phyloP scores from a whole-genome alignment of 176 grass and related monocot species.

The Avena atlantica region DNA sequence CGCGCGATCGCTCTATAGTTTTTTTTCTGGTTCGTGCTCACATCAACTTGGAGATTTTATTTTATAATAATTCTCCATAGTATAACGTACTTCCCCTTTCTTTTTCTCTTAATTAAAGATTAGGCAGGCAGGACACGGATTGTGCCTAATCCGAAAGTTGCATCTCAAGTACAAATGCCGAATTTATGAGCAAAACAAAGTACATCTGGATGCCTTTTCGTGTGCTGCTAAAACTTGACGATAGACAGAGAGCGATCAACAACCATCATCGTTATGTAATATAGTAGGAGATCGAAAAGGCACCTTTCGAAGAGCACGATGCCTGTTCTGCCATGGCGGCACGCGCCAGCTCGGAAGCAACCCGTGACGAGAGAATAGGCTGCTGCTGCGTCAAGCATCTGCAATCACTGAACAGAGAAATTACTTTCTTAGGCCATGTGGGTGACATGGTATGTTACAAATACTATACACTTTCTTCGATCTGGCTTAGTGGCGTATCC shows the following conservation, averaged over 20 bases:
- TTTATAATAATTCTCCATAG: too few relatives aligned
- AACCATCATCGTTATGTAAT: background rate
- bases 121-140: background rate
- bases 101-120: background rate
- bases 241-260: background rate
- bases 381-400: background rate
- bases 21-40: too few relatives aligned
- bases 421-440: too few relatives aligned
- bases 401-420: background rate
- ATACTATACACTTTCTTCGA: background rate
- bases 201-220: background rate
- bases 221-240: background rate
- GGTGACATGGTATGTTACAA: too few relatives aligned
- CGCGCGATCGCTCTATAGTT: background rate
- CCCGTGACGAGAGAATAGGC: background rate
- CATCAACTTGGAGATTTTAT: too few relatives aligned
- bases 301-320: constrained; percentile 9
- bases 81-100: background rate
- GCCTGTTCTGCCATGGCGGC: background rate
- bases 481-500: background rate
- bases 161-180: too few relatives aligned
- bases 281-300: background rate
- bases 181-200: background rate
- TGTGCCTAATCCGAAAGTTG: background rate
- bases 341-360: background rate